These are phyloP conservation scores for Lepidium didymum DNA, from an alignment of 345 rosid genomes.

Conservation along the genomic window DNA sequence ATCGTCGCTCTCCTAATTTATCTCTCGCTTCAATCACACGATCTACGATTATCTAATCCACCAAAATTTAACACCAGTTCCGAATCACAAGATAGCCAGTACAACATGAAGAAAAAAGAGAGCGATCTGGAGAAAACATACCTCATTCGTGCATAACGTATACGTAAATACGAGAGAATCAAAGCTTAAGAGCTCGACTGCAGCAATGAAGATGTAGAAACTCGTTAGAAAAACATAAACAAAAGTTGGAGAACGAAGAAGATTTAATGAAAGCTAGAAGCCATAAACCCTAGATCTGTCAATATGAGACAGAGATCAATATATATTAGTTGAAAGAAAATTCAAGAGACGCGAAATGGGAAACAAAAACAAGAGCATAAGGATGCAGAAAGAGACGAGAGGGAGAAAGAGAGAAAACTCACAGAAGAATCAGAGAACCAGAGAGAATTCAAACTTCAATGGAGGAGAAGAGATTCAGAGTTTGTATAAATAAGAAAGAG, in stretches of 20 bases:
- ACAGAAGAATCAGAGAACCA: conserved; percentile 17
- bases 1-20: conserved; percentile 34
- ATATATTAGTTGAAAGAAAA: neutral
- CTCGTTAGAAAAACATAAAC: neutral
- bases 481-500: neutral
- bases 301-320: conserved; percentile 21
- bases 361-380: neutral
- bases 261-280: conserved; percentile 9
- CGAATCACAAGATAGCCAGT: neutral
- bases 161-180: conserved; percentile 13
- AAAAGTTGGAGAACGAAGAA: neutral
- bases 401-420: conserved; percentile 5
- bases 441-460: conserved; percentile 14
- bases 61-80: neutral
- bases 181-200: conserved; percentile 26
- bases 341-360: conserved; percentile 20
- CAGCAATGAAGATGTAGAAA: conserved; percentile 11
- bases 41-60: conserved; percentile 35
- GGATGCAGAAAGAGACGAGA: neutral
- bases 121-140: conserved; percentile 24
- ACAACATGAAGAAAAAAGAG: neutral
- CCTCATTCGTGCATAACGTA: conserved; percentile 22
- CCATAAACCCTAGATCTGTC: conserved; percentile 49
- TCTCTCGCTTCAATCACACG: conserved; percentile 43
- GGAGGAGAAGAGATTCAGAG: conserved; percentile 30